Percentiles rank a stretch among this genome's conserved stretches.
Conservation (phyloP, 2,329 filamentous ascomycete genomes). For the Trichoderma simmonsii region DNA sequence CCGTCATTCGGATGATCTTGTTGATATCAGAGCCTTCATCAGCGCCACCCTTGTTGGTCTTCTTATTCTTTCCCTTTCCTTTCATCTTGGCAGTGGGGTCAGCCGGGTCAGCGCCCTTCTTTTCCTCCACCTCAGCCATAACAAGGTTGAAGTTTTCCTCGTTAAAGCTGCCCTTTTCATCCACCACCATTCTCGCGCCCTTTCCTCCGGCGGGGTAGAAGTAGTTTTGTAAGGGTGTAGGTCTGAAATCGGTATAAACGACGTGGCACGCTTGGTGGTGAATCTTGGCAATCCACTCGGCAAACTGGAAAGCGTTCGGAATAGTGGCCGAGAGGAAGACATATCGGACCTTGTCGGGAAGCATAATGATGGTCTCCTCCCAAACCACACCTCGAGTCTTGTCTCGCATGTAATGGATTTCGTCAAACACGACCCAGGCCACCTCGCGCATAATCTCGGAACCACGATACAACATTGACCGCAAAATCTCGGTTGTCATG, state of each 20-base stretch:
- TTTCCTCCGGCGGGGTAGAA: constrained; percentile 92
- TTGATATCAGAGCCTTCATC: constrained; percentile 79
- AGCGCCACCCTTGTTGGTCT: constrained; percentile 81
- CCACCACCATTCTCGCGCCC: constrained; percentile 90
- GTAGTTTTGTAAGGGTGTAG: constrained; percentile 94
- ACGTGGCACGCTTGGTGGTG: constrained; percentile 98
- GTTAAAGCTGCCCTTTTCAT: constrained; percentile 93
- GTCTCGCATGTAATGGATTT: constrained; percentile 98
- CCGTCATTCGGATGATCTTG: constrained; percentile 98
- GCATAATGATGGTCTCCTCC: constrained; percentile 97
- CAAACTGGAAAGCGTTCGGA: constrained; percentile 98
- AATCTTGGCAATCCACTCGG: constrained; percentile 98
- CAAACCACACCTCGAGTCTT: constrained; percentile 93
- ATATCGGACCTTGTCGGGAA: constrained; percentile 97
- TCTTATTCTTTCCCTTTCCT: constrained; percentile 89
- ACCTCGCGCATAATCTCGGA: constrained; percentile 99
- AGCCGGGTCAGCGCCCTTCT: constrained; percentile 77
- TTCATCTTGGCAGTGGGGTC: constrained; percentile 77
- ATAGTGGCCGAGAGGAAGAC: constrained; percentile 98
- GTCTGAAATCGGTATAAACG: constrained; percentile 97
- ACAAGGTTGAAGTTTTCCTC: constrained; percentile 97
- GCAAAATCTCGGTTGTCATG: constrained; percentile 99
- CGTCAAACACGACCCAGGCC: constrained; percentile 96
- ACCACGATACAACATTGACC: constrained; percentile 96
- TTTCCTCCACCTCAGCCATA: constrained; percentile 85